Conservation (phyloP, 495 filamentous ascomycete species). For the Penicillium canescens region DNA sequence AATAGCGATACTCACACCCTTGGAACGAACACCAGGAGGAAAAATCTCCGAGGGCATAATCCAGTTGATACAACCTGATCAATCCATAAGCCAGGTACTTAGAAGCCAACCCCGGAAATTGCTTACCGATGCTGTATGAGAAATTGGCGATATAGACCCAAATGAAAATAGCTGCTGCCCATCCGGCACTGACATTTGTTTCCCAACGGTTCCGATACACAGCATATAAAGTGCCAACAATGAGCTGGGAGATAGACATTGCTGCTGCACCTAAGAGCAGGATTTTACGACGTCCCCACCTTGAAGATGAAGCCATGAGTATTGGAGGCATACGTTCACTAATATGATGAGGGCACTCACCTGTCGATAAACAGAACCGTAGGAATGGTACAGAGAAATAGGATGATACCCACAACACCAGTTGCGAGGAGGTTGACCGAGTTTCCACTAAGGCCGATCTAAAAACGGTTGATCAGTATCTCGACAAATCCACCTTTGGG, state of each 20-base stretch:
- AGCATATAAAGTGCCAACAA: conserved; percentile 61
- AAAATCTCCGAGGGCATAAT: conserved; percentile 47
- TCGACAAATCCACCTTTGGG: no score
- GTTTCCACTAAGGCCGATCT: conserved; percentile 33
- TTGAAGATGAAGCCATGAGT: no score
- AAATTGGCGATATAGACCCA: conserved; percentile 69
- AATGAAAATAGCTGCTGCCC: conserved; percentile 58
- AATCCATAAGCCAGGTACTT: not conserved
- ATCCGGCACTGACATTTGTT: conserved; percentile 32
- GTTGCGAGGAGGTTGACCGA: conserved; percentile 39
- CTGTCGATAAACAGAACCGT: conserved; percentile 62
- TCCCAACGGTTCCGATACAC: conserved; percentile 18
- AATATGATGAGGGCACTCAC: no score
- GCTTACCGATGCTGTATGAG: conserved; percentile 34
- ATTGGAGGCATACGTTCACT: no score
- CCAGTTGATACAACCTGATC: conserved; percentile 41
- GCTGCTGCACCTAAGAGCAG: conserved; percentile 65
- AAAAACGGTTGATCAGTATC: no score
- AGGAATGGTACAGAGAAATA: conserved; percentile 43
- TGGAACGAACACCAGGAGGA: not conserved
- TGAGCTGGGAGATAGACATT: conserved; percentile 62
- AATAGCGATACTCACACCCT: not conserved
- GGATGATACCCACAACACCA: conserved; percentile 36
- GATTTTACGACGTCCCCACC: conserved; percentile 58
- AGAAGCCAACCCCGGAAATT: no score